A percentile compares a stretch with the other conserved stretches of the same genome.
phyloP scores from a whole-genome alignment of 2,329 filamentous ascomycete genomes.

The Apiospora saccharicola region DNA sequence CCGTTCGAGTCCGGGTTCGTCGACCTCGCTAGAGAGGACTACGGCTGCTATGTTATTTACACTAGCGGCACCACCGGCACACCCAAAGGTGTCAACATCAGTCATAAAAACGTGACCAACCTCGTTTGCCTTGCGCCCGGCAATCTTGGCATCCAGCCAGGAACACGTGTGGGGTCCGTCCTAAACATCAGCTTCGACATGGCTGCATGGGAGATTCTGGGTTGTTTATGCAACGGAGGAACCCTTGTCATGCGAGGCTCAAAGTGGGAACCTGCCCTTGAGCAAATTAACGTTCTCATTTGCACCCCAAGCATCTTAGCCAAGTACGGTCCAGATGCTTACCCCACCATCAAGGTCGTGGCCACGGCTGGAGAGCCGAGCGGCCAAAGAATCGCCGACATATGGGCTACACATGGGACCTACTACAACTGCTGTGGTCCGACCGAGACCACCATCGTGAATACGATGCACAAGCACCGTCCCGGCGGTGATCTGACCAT shows the following conservation, averaged over 20 bases:
- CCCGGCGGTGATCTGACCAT: slow-evolving; percentile 58
- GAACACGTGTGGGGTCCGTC: slow-evolving; percentile 61
- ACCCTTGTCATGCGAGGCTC: slow-evolving; percentile 61
- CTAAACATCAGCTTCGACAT: slow-evolving; percentile 68
- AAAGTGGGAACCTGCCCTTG: slow-evolving; percentile 55
- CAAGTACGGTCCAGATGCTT: slow-evolving; percentile 55
- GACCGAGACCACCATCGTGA: slow-evolving; percentile 67
- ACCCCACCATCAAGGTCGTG: slow-evolving; percentile 59
- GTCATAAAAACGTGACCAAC: slow-evolving; percentile 63
- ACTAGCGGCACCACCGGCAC: slow-evolving; percentile 65
- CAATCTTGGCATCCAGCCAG: slow-evolving; percentile 56
- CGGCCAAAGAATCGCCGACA: slow-evolving; percentile 55
- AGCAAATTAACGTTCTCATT: slow-evolving; percentile 60
- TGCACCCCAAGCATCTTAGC: slow-evolving; percentile 63
- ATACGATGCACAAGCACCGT: slow-evolving; percentile 61
- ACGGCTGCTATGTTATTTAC: slow-evolving; percentile 51
- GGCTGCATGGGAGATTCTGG: slow-evolving; percentile 69
- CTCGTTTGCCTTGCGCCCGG: slow-evolving; percentile 59
- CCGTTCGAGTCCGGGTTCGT: slow-evolving; percentile 28
- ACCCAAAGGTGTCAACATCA: slow-evolving; percentile 66
- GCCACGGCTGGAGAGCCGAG: slow-evolving; percentile 65
- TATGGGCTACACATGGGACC: slow-evolving; percentile 57
- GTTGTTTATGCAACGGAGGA: slow-evolving; percentile 63
- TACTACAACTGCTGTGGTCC: slow-evolving; percentile 67
- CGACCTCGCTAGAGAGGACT: slow-evolving; percentile 32